A percentile compares a stretch with the other conserved stretches of the same genome.
Evolutionary conservation across 2,329 filamentous ascomycete genomes (phyloP).

Genomic region (Ophiostoma piceae): DNA sequence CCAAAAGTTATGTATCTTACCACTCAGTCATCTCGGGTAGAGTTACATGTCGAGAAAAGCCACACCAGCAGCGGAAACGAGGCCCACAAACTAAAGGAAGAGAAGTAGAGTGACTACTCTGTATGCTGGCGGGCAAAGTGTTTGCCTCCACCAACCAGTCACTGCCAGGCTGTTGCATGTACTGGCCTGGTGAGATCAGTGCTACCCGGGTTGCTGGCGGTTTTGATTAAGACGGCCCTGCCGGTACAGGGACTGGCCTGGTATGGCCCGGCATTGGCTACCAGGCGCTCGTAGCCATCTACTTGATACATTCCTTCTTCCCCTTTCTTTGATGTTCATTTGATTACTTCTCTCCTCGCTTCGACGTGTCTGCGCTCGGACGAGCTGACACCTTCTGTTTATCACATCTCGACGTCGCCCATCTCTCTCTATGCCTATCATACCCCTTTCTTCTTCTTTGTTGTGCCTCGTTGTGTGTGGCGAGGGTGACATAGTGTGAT

Average conservation of each 20-base stretch:
- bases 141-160: background rate
- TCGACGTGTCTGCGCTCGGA: background rate
- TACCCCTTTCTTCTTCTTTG: background rate
- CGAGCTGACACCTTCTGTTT: background rate
- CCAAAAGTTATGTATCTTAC: background rate
- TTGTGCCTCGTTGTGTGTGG: background rate
- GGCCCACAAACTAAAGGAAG: background rate
- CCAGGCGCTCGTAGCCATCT: background rate
- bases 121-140: background rate
- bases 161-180: background rate
- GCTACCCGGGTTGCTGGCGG: background rate
- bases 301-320: background rate
- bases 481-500: slow-evolving; percentile 6
- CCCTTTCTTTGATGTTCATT: background rate
- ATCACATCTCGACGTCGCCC: background rate
- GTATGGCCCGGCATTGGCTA: background rate
- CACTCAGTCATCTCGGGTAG: background rate
- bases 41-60: background rate
- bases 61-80: background rate
- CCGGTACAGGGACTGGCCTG: background rate
- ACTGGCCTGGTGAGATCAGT: background rate
- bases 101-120: background rate
- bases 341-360: background rate
- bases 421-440: background rate
- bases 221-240: background rate